Percentiles rank a stretch among this genome's conserved stretches.
phyloP scores from a whole-genome alignment of 108 stramenopile species.

The Halocafeteria seosinensis region DNA sequence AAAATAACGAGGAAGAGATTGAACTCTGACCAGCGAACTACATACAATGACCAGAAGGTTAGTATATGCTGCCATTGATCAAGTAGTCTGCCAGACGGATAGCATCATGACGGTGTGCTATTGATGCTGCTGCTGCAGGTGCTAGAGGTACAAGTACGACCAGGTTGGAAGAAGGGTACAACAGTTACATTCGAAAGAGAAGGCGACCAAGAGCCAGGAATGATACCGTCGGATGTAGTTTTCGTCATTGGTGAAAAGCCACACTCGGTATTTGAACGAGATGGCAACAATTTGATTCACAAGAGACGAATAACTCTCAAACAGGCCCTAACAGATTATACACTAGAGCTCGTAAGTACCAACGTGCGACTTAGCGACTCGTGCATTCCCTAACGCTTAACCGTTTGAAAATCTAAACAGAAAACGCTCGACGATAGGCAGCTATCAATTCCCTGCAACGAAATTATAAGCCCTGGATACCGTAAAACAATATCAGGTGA shows the following conservation, averaged over 20 bases:
- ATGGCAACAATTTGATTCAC: conserved; percentile 74
- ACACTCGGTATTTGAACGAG: conserved; percentile 68
- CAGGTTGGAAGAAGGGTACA: conserved; percentile 75
- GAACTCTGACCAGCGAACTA: neutral
- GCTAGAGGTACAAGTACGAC: conserved; percentile 72
- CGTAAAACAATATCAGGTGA: conserved; percentile 65
- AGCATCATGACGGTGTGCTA: too few relatives aligned
- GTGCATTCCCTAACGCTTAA: neutral
- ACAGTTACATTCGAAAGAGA: conserved; percentile 71
- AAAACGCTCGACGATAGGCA: conserved; percentile 46
- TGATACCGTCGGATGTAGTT: conserved; percentile 76
- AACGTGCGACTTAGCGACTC: too few relatives aligned
- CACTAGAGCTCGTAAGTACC: conserved; percentile 46
- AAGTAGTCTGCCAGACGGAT: too few relatives aligned
- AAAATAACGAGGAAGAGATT: conserved; percentile 56
- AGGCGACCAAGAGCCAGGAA: conserved; percentile 76
- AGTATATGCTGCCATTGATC: too few relatives aligned
- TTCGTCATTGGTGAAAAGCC: conserved; percentile 88
- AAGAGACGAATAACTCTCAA: conserved; percentile 59
- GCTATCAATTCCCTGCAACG: conserved; percentile 39
- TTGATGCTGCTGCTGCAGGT: conserved; percentile 62
- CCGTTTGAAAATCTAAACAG: too few relatives aligned
- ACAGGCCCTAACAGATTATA: conserved; percentile 74
- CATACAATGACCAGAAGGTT: too few relatives aligned
- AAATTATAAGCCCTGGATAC: conserved; percentile 61